Percentiles rank a stretch among this genome's conserved stretches.
Conservation (phyloP, 371 early-diverging fungal genomes). For the Apophysomyces ossiformis region DNA sequence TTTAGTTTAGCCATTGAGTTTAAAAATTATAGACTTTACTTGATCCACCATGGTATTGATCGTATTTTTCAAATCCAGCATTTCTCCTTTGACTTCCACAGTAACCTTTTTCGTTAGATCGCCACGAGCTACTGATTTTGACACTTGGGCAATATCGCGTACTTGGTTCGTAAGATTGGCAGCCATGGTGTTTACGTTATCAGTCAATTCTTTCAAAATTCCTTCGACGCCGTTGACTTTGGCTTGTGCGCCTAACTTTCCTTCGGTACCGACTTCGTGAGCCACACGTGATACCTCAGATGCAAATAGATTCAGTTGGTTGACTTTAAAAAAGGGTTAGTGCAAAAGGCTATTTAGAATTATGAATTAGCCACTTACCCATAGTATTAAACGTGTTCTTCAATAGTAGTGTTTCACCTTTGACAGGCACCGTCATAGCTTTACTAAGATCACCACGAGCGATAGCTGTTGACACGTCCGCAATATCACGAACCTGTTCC, state of each 20-base stretch:
- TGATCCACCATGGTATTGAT: constrained; percentile 72
- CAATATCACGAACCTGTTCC: constrained; percentile 77
- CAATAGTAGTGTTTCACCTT: constrained; percentile 68
- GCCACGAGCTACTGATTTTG: constrained; percentile 61
- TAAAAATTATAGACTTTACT: constrained; percentile 25
- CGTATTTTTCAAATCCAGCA: constrained; percentile 63
- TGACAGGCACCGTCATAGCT: constrained; percentile 65
- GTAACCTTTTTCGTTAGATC: constrained; percentile 60
- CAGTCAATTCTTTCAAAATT: constrained; percentile 70
- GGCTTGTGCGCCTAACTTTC: constrained; percentile 52
- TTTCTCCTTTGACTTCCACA: constrained; percentile 63
- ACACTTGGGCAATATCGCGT: constrained; percentile 62
- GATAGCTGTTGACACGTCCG: constrained; percentile 74
- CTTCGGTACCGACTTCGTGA: constrained; percentile 59
- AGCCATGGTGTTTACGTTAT: constrained; percentile 67
- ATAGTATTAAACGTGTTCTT: constrained; percentile 76
- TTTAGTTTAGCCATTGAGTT: background rate
- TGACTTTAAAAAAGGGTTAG: constrained; percentile 30
- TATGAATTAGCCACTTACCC: constrained; percentile 47
- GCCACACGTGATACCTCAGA: constrained; percentile 60
- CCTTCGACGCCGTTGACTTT: constrained; percentile 62
- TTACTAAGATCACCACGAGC: constrained; percentile 73
- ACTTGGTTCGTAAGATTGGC: constrained; percentile 65
- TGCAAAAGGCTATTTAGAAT: background rate
- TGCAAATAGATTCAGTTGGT: constrained; percentile 53